phyloP scores from a whole-genome alignment of 306 rosid species.

The Ormosia emarginata region DNA sequence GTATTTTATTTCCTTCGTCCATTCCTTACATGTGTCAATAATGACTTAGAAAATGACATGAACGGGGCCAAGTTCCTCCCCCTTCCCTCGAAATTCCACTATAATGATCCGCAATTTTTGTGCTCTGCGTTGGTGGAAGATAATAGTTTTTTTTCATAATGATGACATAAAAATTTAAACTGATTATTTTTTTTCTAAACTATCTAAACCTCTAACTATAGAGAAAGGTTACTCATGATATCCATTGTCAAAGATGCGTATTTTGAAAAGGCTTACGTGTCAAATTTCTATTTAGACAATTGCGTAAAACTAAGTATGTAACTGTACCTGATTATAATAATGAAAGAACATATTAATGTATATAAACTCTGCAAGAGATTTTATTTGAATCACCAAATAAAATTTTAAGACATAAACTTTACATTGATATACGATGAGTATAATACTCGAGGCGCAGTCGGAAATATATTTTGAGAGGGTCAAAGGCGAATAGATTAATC shows the following conservation, averaged over 20 bases:
- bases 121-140: neutral
- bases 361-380: too few relatives aligned
- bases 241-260: neutral
- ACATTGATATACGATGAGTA: too few relatives aligned
- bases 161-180: neutral
- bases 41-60: constrained; percentile 1
- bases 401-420: too few relatives aligned
- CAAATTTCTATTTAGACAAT: neutral
- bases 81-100: neutral
- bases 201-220: neutral
- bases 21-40: neutral
- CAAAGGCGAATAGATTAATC: too few relatives aligned
- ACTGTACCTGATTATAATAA: too few relatives aligned
- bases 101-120: neutral
- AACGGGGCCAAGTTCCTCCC: neutral
- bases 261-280: neutral
- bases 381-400: too few relatives aligned
- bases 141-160: neutral
- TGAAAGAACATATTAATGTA: too few relatives aligned
- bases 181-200: neutral
- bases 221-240: neutral
- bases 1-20: neutral
- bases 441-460: too few relatives aligned
- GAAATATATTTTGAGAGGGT: too few relatives aligned
- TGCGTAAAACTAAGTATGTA: neutral